Percentiles rank a stretch among this genome's conserved stretches.
Conservation (phyloP, 257 asterid genomes). For the Plantago elongata region DNA sequence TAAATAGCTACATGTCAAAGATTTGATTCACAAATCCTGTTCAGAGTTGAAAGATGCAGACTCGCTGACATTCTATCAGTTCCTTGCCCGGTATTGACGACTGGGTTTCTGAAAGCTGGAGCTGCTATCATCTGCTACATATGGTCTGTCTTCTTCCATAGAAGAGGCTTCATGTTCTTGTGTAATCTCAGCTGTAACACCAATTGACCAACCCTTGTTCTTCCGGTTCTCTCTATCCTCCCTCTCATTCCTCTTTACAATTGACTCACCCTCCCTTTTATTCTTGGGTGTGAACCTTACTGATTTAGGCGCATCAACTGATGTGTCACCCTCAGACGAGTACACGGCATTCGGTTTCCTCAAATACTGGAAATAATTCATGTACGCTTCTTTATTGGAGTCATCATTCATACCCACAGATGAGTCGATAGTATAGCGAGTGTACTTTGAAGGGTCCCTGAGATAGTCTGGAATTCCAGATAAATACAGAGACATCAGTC, state of each 20-base stretch:
- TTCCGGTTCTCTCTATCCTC: slow-evolving; percentile 24
- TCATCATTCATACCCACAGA: slow-evolving; percentile 53
- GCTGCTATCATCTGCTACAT: slow-evolving; percentile 17
- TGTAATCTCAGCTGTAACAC: slow-evolving; percentile 40
- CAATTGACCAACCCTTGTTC: slow-evolving; percentile 36
- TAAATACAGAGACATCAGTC: slow-evolving; percentile 21
- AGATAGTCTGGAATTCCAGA: slow-evolving; percentile 59
- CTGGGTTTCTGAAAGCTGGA: slow-evolving; percentile 38
- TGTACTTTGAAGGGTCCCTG: slow-evolving; percentile 79
- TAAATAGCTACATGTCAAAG: too few species aligned
- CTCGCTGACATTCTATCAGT: background rate
- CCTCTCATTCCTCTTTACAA: slow-evolving; percentile 23
- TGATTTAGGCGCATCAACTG: slow-evolving; percentile 33
- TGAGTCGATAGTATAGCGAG: slow-evolving; percentile 54
- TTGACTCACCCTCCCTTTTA: slow-evolving; percentile 27
- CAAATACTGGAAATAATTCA: slow-evolving; percentile 42
- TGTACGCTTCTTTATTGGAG: slow-evolving; percentile 54
- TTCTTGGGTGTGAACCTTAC: slow-evolving; percentile 53
- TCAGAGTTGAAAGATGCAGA: too few species aligned
- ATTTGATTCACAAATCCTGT: too few species aligned
- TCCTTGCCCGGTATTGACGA: slow-evolving; percentile 52
- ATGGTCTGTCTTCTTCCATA: slow-evolving; percentile 65
- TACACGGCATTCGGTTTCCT: slow-evolving; percentile 31
- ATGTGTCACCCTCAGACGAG: slow-evolving; percentile 21
- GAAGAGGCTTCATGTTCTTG: slow-evolving; percentile 41